These are phyloP conservation scores for Obba rivulosa DNA, from an alignment of 768 basidiomycete species.

Conservation along the genomic window DNA sequence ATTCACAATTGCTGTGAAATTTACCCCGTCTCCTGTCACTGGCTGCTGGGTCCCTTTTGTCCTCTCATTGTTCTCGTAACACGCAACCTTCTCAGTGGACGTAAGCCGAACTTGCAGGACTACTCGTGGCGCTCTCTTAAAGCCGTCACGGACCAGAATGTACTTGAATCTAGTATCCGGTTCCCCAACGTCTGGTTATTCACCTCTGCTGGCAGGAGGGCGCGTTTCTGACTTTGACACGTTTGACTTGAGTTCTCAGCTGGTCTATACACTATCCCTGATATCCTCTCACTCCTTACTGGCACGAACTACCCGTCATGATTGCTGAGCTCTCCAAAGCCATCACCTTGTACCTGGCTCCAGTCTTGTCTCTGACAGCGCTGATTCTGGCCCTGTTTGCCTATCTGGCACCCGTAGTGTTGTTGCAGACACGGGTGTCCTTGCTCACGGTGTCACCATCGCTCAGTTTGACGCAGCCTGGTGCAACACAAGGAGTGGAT, in stretches of 20 bases:
- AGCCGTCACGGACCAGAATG: no score
- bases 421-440: conserved; percentile 58
- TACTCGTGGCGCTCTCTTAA: no score
- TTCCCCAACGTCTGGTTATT: conserved; percentile 1
- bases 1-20: background rate
- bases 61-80: conserved; percentile 10
- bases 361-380: conserved; percentile 59
- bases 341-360: conserved; percentile 61
- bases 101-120: no score
- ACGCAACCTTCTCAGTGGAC: no score
- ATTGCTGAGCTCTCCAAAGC: conserved; percentile 67
- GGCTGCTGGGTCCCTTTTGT: conserved; percentile 4
- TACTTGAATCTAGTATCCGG: conserved; percentile 4
- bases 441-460: conserved; percentile 63
- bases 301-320: conserved; percentile 35
- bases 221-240: conserved; percentile 2
- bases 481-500: conserved; percentile 35
- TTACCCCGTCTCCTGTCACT: conserved; percentile 2
- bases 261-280: conserved; percentile 1
- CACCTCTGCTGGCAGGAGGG: conserved; percentile 14
- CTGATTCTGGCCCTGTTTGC: conserved; percentile 61
- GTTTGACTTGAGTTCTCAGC: background rate
- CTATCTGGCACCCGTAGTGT: conserved; percentile 58
- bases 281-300: background rate
- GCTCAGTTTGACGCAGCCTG: conserved; percentile 31